Evolutionary conservation across 192 early-diverging fungal genomes (phyloP), one percentile per base, ranked within the genome.

Genomic region (Lunasporangiospora selenospora): DNA sequence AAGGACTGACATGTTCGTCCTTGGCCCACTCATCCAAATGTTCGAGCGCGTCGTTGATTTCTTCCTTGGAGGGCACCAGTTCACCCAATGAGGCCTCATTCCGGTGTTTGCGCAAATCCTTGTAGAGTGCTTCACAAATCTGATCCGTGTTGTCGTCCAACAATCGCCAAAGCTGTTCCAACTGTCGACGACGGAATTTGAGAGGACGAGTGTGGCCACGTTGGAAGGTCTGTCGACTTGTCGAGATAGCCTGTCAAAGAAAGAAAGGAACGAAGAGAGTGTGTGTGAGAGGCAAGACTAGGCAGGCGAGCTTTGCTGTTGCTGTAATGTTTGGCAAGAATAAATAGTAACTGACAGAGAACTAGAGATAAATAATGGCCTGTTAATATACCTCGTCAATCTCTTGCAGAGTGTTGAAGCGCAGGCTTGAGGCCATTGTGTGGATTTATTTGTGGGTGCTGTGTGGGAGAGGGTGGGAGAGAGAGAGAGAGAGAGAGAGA

Each of bases 1-100:
- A 48, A 50, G 85, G 82, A 44, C 61, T 46, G 46, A 78, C 62
- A 24, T 66, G 38, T 12, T 83, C 79, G 11, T 87, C 83, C 55
- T 80, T 79, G 30, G 78, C 77, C 76, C 88, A 81, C 36, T 77
- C 77, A 42, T 90, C 86, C 8, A 92, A 42, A 58, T 90, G 83
- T 58, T 88, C 75, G n/a, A 89, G 69, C 4, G 76, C 76, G 62
- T 73, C 69, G 49, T 58, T 51, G 46, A 69, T 58, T 56, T 77
- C 76, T 21, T 77, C 76, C 62, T 77, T 77, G 23, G 65, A 36
- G 2, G 66, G 55, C 31, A 58, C n/a, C n/a, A 77, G 21, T 30
- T 77, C 76, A 1, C 60, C 65, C 11, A 77, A 39, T 0, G 51
- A 11, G 16, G 55, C 49, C 66, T 77, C 76, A 37, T 69, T 63